phyloP scores from a whole-genome alignment of 1,284 basidiomycete species.

The Ceratobasidium sp. region DNA sequence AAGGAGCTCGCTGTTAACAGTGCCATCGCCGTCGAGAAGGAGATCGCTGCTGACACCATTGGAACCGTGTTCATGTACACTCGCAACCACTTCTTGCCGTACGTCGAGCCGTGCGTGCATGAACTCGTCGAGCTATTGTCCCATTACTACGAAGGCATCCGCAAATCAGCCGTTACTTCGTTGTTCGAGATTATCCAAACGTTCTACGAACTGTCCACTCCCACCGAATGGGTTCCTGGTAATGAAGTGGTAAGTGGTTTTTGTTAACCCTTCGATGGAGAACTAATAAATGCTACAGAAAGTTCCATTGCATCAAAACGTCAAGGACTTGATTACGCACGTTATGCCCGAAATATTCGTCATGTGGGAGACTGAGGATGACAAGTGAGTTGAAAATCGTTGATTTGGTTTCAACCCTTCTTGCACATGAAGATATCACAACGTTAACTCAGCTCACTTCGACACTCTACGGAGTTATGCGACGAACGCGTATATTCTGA shows the following conservation, averaged over 20 bases:
- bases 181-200: constrained; percentile 92
- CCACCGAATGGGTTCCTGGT: constrained; percentile 87
- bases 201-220: constrained; percentile 90
- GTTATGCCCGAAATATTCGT: constrained; percentile 84
- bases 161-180: constrained; percentile 93
- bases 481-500: constrained; percentile 64
- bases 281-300: constrained; percentile 55
- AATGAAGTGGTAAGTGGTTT: constrained; percentile 65
- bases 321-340: constrained; percentile 86
- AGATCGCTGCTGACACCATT: constrained; percentile 97
- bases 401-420: constrained; percentile 20
- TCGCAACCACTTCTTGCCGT: constrained; percentile 89
- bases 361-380: constrained; percentile 95
- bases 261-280: background rate
- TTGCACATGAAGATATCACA: constrained; percentile 68
- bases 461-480: constrained; percentile 73
- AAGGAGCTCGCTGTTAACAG: constrained; percentile 93
- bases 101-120: constrained; percentile 81
- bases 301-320: constrained; percentile 77
- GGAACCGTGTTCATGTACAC: constrained; percentile 92
- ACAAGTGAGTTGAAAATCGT: constrained; percentile 81
- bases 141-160: constrained; percentile 98
- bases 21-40: constrained; percentile 98
- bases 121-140: constrained; percentile 86
- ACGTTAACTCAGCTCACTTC: constrained; percentile 89